phyloP scores from a whole-genome alignment of 179 eudicot genomes.

The Heliamphora ciliata region DNA sequence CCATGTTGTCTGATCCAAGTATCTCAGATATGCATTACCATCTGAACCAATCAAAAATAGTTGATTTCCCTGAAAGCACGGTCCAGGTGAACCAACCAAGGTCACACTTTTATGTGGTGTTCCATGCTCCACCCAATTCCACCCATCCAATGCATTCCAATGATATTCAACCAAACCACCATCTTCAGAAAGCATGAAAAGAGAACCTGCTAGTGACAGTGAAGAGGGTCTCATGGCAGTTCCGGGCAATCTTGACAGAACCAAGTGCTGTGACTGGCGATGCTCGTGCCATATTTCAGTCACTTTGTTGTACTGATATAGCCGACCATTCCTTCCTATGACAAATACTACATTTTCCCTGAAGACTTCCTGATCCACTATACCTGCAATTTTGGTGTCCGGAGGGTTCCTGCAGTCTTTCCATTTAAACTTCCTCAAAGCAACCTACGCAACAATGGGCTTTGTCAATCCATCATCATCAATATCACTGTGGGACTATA shows the following conservation, averaged over 20 bases:
- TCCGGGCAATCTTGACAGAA: slow-evolving; percentile 59
- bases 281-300: slow-evolving; percentile 78
- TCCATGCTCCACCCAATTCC: slow-evolving; percentile 90
- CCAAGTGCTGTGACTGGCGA: slow-evolving; percentile 65
- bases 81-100: slow-evolving; percentile 63
- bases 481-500: not conserved
- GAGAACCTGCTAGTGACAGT: slow-evolving; percentile 46
- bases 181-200: slow-evolving; percentile 65
- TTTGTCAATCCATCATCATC: not conserved
- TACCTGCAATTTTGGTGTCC: slow-evolving; percentile 53
- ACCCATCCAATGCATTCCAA: slow-evolving; percentile 62
- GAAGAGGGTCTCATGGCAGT: slow-evolving; percentile 53
- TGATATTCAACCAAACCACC: slow-evolving; percentile 76
- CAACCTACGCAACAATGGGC: slow-evolving; percentile 39
- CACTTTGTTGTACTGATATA: slow-evolving; percentile 73
- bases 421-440: slow-evolving; percentile 66
- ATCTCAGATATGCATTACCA: slow-evolving; percentile 63
- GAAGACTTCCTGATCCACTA: slow-evolving; percentile 73
- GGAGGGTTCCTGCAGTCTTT: slow-evolving; percentile 69
- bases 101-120: slow-evolving; percentile 47
- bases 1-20: slow-evolving; percentile 49
- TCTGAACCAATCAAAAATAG: slow-evolving; percentile 70
- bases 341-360: slow-evolving; percentile 65
- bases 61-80: slow-evolving; percentile 46
- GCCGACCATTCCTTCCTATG: slow-evolving; percentile 46